These are phyloP conservation scores for Neurospora sp. DNA, from an alignment of 2,329 filamentous ascomycete genomes.

Conservation along the genomic window DNA sequence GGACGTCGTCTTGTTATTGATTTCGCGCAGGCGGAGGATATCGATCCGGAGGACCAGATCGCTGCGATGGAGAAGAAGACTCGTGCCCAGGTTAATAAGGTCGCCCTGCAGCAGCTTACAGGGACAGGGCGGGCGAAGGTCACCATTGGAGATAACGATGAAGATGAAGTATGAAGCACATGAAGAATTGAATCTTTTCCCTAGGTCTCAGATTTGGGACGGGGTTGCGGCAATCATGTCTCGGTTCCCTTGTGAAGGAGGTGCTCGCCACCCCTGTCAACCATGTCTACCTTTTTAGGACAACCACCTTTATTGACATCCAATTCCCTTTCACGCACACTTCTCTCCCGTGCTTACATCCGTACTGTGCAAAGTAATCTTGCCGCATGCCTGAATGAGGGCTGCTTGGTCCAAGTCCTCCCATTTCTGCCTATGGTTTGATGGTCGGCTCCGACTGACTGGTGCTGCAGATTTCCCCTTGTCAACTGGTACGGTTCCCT, in stretches of 20 bases:
- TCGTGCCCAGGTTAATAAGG: conserved; percentile 79
- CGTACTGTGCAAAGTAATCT: conserved; percentile 31
- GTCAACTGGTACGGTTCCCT: conserved; percentile 13
- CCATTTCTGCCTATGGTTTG: conserved; percentile 3
- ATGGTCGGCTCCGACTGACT: conserved; percentile 1
- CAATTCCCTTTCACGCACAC: conserved; percentile 4
- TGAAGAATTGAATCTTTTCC: conserved; percentile 16
- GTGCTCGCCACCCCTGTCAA: conserved; percentile 8
- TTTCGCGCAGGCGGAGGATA: conserved; percentile 77
- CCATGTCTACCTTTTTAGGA: conserved; percentile 7
- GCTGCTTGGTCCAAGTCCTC: conserved; percentile 6
- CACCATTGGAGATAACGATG: conserved; percentile 66
- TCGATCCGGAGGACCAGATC: conserved; percentile 93
- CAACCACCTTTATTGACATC: conserved; percentile 8
- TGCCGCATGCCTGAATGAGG: conserved; percentile 26
- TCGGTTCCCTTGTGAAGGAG: conserved; percentile 20
- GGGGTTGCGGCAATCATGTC: conserved; percentile 17
- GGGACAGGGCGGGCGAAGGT: conserved; percentile 79
- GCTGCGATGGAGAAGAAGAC: conserved; percentile 96
- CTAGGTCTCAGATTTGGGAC: conserved; percentile 9
- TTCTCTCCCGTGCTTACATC: conserved; percentile 6
- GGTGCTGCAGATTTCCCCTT: conserved; percentile 3
- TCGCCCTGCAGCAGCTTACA: conserved; percentile 80
- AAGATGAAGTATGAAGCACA: conserved; percentile 35
- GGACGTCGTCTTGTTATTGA: conserved; percentile 84